phyloP scores from a whole-genome alignment of 192 early-diverging fungal species.

The Podochytrium sp. region DNA sequence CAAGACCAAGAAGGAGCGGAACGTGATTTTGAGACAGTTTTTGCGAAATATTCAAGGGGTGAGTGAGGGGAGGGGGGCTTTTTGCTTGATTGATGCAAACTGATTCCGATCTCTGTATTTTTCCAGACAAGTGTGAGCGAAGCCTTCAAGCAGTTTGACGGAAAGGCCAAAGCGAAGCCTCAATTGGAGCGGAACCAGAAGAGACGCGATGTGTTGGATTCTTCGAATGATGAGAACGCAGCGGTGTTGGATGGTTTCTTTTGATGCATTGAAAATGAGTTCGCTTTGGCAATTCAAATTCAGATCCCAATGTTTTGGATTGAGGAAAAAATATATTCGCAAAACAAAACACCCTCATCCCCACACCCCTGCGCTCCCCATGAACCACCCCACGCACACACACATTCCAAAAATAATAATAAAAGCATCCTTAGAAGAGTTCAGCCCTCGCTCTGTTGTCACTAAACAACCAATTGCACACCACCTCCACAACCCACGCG shows the following conservation, averaged over 20 bases:
- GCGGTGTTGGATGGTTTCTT: not conserved
- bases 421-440: conserved; percentile 20
- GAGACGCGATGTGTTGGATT: conserved; percentile 9
- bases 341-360: too few relatives aligned
- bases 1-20: conserved; percentile 15
- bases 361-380: too few relatives aligned
- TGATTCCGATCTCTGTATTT: too few relatives aligned
- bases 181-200: not conserved
- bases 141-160: conserved; percentile 19
- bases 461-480: conserved; percentile 78
- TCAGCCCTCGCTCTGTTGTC: conserved; percentile 76
- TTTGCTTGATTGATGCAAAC: too few relatives aligned
- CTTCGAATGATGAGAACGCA: not conserved
- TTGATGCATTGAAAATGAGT: too few relatives aligned
- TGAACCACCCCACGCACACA: too few relatives aligned
- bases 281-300: too few relatives aligned
- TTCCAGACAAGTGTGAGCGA: conserved; percentile 19
- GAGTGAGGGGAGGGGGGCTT: too few relatives aligned
- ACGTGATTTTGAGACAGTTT: conserved; percentile 26
- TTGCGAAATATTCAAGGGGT: conserved; percentile 35
- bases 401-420: not conserved
- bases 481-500: conserved; percentile 80
- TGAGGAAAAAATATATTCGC: too few relatives aligned
- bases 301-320: too few relatives aligned
- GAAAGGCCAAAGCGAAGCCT: not conserved